phyloP scores from a whole-genome alignment of 2,329 filamentous ascomycete species.

The Aspergillus piperis region DNA sequence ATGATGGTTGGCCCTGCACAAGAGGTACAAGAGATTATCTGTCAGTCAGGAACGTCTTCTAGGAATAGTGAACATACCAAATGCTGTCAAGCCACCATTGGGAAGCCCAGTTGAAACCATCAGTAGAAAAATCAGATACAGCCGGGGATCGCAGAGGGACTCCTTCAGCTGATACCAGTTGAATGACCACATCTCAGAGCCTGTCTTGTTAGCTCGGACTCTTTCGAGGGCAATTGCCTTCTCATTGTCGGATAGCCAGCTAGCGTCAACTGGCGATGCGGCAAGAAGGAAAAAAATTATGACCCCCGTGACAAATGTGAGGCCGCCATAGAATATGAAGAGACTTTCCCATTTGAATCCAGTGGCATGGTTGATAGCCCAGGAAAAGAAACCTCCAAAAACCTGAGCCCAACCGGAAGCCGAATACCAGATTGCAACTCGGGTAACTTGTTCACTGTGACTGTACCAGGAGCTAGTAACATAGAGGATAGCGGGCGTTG shows the following conservation, averaged over 20 bases:
- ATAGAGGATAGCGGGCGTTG: not conserved
- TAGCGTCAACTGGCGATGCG: conserved; percentile 18
- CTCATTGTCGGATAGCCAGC: conserved; percentile 18
- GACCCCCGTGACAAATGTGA: conserved; percentile 9
- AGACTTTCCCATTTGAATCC: conserved; percentile 4
- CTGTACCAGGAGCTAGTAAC: not conserved
- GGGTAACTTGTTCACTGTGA: conserved; percentile 9
- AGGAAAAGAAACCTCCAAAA: conserved; percentile 10
- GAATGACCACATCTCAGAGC: conserved; percentile 18
- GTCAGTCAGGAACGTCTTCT: not conserved
- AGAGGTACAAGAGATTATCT: not conserved
- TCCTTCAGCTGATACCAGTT: conserved; percentile 22
- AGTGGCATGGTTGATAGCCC: conserved; percentile 7
- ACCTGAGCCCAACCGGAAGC: conserved; percentile 12
- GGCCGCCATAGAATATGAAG: not conserved
- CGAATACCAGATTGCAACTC: conserved; percentile 17
- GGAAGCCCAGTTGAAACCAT: conserved; percentile 7
- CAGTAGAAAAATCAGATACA: conserved; percentile 6
- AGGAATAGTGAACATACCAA: not conserved
- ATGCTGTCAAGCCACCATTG: conserved; percentile 13
- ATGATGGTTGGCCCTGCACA: conserved; percentile 9
- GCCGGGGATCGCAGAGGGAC: not conserved
- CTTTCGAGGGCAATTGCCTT: conserved; percentile 17
- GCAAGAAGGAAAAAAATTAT: conserved; percentile 15
- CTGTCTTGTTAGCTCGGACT: conserved; percentile 17